These are phyloP conservation scores for Brasenia schreberi DNA, from an alignment of 164 flowering plant genomes.

Conservation along the genomic window DNA sequence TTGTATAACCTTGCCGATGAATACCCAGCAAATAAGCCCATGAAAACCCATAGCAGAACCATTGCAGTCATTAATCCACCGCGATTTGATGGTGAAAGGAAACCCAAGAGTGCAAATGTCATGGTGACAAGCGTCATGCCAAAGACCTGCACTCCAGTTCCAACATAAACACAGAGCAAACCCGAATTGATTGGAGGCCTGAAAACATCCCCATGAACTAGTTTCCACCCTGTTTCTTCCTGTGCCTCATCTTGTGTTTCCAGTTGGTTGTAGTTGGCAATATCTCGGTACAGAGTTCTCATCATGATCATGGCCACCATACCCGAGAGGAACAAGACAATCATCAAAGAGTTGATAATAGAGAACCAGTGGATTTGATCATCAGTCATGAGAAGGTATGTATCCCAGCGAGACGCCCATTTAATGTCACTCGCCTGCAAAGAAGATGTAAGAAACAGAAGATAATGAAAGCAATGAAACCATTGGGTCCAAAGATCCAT, in stretches of 20 bases:
- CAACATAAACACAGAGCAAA: constrained; percentile 32
- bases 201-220: constrained; percentile 34
- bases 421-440: constrained; percentile 34
- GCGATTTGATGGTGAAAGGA: constrained; percentile 33
- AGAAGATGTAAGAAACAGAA: too few species aligned
- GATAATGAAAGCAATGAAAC: too few species aligned
- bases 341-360: too few species aligned
- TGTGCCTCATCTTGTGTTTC: too few species aligned
- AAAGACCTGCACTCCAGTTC: constrained; percentile 36
- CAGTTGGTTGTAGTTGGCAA: too few species aligned
- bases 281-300: constrained; percentile 27
- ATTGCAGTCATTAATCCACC: constrained; percentile 37
- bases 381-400: constrained; percentile 31
- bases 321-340: too few species aligned
- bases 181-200: constrained; percentile 26
- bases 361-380: too few species aligned
- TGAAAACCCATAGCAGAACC: constrained; percentile 37
- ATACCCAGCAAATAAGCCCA: constrained; percentile 34
- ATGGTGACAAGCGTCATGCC: constrained; percentile 39
- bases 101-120: constrained; percentile 36
- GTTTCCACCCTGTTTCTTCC: constrained; percentile 28
- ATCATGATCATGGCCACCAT: constrained; percentile 42
- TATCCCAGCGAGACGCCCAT: constrained; percentile 52
- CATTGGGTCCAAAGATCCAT: neutral
- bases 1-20: constrained; percentile 26